Conservation (phyloP, 805 yeast genomes). For the Danielia oregonensis region DNA sequence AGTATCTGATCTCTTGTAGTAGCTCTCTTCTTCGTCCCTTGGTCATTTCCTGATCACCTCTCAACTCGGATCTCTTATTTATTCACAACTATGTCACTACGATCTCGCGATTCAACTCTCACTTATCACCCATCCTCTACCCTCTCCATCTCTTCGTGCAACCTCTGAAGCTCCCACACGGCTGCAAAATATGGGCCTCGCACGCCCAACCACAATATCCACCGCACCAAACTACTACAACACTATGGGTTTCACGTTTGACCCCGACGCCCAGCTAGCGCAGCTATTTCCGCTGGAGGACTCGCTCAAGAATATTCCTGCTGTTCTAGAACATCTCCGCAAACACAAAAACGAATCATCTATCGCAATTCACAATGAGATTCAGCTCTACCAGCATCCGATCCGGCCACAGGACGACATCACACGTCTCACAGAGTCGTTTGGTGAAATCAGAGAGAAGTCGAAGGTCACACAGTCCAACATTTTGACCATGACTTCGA, state of each 20-base stretch:
- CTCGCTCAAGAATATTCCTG: slow-evolving; percentile 12
- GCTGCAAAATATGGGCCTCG: slow-evolving; percentile 1
- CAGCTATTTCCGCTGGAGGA: slow-evolving; percentile 14
- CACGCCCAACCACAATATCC: slow-evolving; percentile 1
- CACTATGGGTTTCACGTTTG: slow-evolving; percentile 15
- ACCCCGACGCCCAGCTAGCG: slow-evolving; percentile 14
- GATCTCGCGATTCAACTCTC: no score
- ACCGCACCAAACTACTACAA: no score
- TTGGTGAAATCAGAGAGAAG: slow-evolving; percentile 43
- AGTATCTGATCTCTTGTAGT: no score
- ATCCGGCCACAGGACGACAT: slow-evolving; percentile 31
- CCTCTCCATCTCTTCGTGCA: no score
- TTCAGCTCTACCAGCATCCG: slow-evolving; percentile 28
- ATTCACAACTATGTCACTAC: no score
- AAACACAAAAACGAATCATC: slow-evolving; percentile 46
- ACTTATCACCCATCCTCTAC: no score
- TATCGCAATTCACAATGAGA: slow-evolving; percentile 36
- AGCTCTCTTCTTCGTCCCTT: no score
- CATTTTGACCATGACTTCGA: slow-evolving; percentile 68
- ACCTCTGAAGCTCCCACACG: no score
- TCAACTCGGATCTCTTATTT: no score
- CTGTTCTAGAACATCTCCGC: slow-evolving; percentile 10
- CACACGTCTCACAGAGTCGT: slow-evolving; percentile 38
- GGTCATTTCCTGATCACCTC: no score
- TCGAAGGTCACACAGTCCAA: slow-evolving; percentile 56